Base-by-base conservation (phyloP, 1,284 basidiomycete species). In the Pseudozyma thailandica region DNA sequence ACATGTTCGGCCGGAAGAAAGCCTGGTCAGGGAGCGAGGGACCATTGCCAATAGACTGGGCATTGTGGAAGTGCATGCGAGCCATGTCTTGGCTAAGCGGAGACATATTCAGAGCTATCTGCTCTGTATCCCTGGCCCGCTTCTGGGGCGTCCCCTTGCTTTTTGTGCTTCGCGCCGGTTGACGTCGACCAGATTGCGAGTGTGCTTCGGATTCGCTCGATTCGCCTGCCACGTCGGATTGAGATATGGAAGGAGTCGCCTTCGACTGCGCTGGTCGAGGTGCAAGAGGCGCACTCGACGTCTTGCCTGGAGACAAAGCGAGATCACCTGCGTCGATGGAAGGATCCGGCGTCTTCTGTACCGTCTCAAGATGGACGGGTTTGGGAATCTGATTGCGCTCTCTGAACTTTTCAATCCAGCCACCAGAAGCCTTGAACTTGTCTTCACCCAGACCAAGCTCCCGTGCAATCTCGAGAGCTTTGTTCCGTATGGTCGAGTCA, bases 351-450 rank as follows among this genome's bases (percentile, higher is more conserved):
- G 9, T 23, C 5, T 26, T 38, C 31, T 13, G 45, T 18, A n/a
- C 23, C 16, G 25, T 9, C 12, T 59, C 66, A 18, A 21, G 10
- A n/a, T 18, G 20, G 7, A 33, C 48, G 4, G 61, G 57, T 49
- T 88, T 88, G 30, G 87, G 86, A 60, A 93, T 90, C 50, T 87
- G 87, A 75, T 90, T 87, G 37, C 92, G 89, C 72, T 89, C 87
- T 84, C 93, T 93, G 86, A 93, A 94, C 82, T 92, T 92, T 78
- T 94, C 92, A 55, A 94, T 87, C 92, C 92, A 94, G 4, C 92
- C 92, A 18, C 90, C 89, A 72, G 90, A 92, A 23, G 91, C 92
- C 84, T 93, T 94, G 88, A 94, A 94, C 80, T 88, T 88, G 62
- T 91, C 89, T 48, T 89, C 86, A 78, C 70, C 74, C 88, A 88